Percentiles rank a stretch among this genome's conserved stretches.
phyloP scores from a whole-genome alignment of 1,284 basidiomycete species.

The Ustilago bromivora region DNA sequence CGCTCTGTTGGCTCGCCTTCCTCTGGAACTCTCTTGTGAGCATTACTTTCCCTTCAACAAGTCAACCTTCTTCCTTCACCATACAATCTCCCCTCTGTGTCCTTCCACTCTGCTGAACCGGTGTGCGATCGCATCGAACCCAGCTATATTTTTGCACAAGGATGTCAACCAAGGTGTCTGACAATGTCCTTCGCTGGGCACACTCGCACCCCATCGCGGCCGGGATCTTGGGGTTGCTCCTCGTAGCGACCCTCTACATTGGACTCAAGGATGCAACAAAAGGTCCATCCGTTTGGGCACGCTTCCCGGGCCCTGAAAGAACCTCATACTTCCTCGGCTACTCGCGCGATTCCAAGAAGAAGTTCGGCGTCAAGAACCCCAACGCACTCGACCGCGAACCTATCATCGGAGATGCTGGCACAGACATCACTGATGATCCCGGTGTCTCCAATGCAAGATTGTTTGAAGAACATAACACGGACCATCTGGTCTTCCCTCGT shows the following conservation, averaged over 20 bases:
- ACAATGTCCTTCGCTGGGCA: constrained; percentile 24
- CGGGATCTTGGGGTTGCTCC: constrained; percentile 10
- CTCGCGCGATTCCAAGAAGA: constrained; percentile 30
- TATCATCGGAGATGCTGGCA: constrained; percentile 38
- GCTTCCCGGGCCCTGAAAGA: constrained; percentile 35
- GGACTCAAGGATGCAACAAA: constrained; percentile 15
- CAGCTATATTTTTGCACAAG: background rate
- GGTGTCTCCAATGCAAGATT: constrained; percentile 32
- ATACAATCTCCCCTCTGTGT: background rate
- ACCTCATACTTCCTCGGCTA: constrained; percentile 38
- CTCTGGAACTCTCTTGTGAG: background rate
- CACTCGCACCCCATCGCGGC: constrained; percentile 20
- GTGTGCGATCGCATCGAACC: background rate
- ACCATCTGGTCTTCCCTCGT: constrained; percentile 44
- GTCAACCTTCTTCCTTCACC: background rate
- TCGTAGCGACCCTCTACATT: constrained; percentile 20
- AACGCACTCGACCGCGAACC: constrained; percentile 27
- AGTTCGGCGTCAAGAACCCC: constrained; percentile 36
- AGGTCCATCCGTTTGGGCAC: constrained; percentile 40
- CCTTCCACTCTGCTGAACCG: background rate
- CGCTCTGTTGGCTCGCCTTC: background rate
- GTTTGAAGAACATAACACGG: constrained; percentile 32
- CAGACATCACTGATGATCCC: constrained; percentile 44
- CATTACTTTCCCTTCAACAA: background rate
- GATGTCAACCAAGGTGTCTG: constrained; percentile 36